Base-by-base conservation (phyloP, 2,329 filamentous ascomycete species). In the Septoria linicola region DNA sequence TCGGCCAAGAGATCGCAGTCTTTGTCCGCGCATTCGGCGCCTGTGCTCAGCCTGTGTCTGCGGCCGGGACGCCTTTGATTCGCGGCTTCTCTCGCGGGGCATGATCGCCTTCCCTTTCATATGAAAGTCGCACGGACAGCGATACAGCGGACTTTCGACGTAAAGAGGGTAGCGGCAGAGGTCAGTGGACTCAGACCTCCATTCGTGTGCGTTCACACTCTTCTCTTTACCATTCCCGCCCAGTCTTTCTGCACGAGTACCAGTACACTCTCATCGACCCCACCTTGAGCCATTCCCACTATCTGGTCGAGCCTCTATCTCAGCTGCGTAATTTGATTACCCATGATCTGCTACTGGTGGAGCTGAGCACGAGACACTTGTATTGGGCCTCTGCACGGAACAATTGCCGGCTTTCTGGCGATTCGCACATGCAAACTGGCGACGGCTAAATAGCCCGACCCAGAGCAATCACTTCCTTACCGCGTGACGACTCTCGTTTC, bases 341-440 rank as follows among this genome's bases (percentile, higher is more conserved):
- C 20, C 8, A 21, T 17, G 17, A 14, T 14, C 30, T 41, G 25
- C 45, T 21, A 40, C 30, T 30, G 23, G 45, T 41, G 45, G 36
- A 35, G 30, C 36, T 20, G 39, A 25, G 39, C 46, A 42, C 40
- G 17, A 37, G 21, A 45, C 43, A 39, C 10, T 37, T 34, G 34
- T 37, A 43, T 37, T 43, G 47, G 21, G 25, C 32, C 39, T 27
- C 20, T 41, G 23, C 51, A 41, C 40, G 32, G 16, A 21, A 41
- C 39, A 44, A 41, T 27, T 51, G 35, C 53, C 53, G 53, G 49
- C 30, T 40, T 49, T 45, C 42, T 45, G 48, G 42, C 53, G 40
- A 21, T 41, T 55, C 14, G 17, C 53, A 56, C 50, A 53, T 53
- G 53, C 53, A 36, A 41, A 34, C 44, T 44, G 41, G 53, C 49